phyloP scores from a whole-genome alignment of 495 filamentous ascomycete genomes.

The Copromyces sp. region DNA sequence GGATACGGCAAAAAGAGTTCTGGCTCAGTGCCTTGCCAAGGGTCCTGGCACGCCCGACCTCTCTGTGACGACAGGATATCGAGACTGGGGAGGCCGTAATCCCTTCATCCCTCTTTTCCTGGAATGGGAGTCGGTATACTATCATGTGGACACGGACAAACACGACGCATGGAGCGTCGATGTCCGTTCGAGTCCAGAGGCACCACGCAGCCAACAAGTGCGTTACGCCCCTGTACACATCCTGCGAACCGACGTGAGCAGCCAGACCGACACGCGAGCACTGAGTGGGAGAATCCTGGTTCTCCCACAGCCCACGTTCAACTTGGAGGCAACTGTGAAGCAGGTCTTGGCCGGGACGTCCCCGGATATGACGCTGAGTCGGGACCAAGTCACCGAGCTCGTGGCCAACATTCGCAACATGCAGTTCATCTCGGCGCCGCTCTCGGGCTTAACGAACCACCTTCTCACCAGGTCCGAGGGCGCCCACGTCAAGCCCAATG shows the following conservation, averaged over 20 bases:
- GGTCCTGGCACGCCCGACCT: background rate
- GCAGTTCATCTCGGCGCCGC: conserved; percentile 27
- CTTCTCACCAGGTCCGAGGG: conserved; percentile 33
- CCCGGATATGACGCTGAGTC: background rate
- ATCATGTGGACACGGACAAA: conserved; percentile 27
- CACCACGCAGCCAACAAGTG: background rate
- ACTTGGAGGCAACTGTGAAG: conserved; percentile 22
- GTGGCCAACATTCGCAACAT: conserved; percentile 8
- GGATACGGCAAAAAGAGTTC: background rate
- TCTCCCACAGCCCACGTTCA: conserved; percentile 35
- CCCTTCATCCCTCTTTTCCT: conserved; percentile 33
- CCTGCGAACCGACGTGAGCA: conserved; percentile 2
- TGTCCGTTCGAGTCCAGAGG: background rate
- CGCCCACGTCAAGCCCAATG: conserved; percentile 35
- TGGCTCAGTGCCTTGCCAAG: conserved; percentile 1
- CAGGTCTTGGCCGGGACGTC: conserved; percentile 26
- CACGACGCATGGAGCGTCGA: conserved; percentile 4
- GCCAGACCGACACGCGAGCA: conserved; percentile 18
- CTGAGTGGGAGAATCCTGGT: conserved; percentile 33
- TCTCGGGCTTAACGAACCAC: conserved; percentile 33
- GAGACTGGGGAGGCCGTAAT: conserved; percentile 31
- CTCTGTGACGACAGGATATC: background rate
- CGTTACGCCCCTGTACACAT: background rate
- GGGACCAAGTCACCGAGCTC: conserved; percentile 5
- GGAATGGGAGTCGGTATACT: conserved; percentile 45